Evolutionary conservation across 169 alveolate genomes (phyloP).

Genomic region (Plasmodium cynomolgi): DNA sequence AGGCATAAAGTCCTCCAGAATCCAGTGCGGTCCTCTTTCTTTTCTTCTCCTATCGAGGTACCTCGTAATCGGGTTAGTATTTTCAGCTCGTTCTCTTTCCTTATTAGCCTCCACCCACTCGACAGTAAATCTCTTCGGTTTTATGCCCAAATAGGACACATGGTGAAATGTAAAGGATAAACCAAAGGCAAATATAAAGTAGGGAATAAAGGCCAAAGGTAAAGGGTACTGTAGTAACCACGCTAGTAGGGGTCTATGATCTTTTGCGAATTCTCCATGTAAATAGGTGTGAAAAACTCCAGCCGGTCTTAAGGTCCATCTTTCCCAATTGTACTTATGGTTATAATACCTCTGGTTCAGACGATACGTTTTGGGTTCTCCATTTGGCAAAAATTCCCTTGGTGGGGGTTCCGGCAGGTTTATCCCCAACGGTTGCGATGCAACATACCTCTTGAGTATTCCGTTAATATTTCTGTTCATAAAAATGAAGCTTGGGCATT

Average conservation of each 20-base stretch:
- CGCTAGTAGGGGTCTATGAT: conserved; percentile 83
- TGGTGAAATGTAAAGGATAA: conserved; percentile 85
- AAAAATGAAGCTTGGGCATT: conserved; percentile 11
- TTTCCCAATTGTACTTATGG: conserved; percentile 90
- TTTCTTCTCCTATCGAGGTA: conserved; percentile 89
- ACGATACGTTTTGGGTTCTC: conserved; percentile 88
- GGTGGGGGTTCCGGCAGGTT: conserved; percentile 92
- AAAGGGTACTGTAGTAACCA: conserved; percentile 84
- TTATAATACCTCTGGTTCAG: conserved; percentile 84
- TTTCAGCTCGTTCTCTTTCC: conserved; percentile 91
- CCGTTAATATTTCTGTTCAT: conserved; percentile 12
- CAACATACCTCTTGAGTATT: conserved; percentile 51
- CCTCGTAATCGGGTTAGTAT: conserved; percentile 90
- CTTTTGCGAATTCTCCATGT: conserved; percentile 91
- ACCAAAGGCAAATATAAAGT: conserved; percentile 79
- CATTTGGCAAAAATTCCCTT: conserved; percentile 88
- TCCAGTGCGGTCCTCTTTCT: conserved; percentile 92
- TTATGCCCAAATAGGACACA: conserved; percentile 85
- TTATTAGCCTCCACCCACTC: conserved; percentile 91
- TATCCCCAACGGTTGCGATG: conserved; percentile 76
- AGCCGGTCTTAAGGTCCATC: conserved; percentile 89
- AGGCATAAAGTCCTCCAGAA: conserved; percentile 87
- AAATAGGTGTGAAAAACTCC: conserved; percentile 91
- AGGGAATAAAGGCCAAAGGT: conserved; percentile 83
- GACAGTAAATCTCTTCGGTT: conserved; percentile 90